Percentiles rank a stretch among this genome's conserved stretches.
These are phyloP conservation scores for Colletotrichum trifolii DNA, from an alignment of 2,329 filamentous ascomycete species.

Conservation along the genomic window DNA sequence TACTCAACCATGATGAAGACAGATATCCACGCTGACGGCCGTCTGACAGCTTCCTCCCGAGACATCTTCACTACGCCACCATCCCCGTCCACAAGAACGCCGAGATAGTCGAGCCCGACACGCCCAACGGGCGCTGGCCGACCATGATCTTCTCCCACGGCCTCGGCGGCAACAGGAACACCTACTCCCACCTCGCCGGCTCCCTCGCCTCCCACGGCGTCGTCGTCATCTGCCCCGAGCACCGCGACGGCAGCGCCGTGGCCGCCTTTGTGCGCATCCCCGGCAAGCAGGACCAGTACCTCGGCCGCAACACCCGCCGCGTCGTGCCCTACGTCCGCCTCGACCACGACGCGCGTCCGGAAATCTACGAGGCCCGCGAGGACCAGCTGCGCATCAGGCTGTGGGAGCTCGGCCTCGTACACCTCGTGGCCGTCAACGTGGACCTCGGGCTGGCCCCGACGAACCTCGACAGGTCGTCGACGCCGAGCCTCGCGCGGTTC, in stretches of 20 bases:
- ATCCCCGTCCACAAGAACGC: slow-evolving; percentile 81
- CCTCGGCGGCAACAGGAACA: slow-evolving; percentile 82
- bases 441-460: slow-evolving; percentile 63
- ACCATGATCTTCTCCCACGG: slow-evolving; percentile 90
- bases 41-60: slow-evolving; percentile 68
- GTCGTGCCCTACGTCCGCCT: slow-evolving; percentile 62
- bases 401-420: slow-evolving; percentile 81
- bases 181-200: slow-evolving; percentile 85
- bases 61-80: slow-evolving; percentile 77
- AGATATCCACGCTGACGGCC: neutral
- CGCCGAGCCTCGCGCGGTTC: slow-evolving; percentile 67
- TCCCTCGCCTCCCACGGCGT: slow-evolving; percentile 84
- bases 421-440: slow-evolving; percentile 75
- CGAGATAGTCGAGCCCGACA: slow-evolving; percentile 63
- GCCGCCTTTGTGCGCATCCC: slow-evolving; percentile 77
- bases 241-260: slow-evolving; percentile 83
- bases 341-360: slow-evolving; percentile 71
- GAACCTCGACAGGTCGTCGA: slow-evolving; percentile 66
- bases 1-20: neutral
- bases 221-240: slow-evolving; percentile 84
- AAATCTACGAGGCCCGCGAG: slow-evolving; percentile 75
- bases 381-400: slow-evolving; percentile 78
- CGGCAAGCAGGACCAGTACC: slow-evolving; percentile 54
- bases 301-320: slow-evolving; percentile 46
- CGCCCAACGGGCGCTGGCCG: slow-evolving; percentile 72